Evolutionary conservation across 495 filamentous ascomycete species (phyloP).

Genomic region (Durotheca rogersii): DNA sequence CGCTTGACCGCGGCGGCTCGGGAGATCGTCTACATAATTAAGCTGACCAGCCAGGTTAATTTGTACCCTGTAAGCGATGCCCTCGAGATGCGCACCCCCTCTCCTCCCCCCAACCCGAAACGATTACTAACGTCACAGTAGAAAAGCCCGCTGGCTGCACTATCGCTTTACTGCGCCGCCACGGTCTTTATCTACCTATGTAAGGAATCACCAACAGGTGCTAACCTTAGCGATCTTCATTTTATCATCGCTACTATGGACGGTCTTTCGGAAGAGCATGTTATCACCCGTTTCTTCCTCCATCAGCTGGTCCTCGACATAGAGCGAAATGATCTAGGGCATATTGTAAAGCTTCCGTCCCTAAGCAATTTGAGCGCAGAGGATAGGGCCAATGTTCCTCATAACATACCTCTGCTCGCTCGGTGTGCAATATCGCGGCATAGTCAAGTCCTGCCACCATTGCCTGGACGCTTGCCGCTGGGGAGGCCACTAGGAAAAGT

Average conservation of each 20-base stretch:
- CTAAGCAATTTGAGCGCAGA: constrained; percentile 15
- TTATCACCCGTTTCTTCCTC: constrained; percentile 43
- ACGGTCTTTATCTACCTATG: constrained; percentile 42
- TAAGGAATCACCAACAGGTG: constrained; percentile 30
- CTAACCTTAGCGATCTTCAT: constrained; percentile 39
- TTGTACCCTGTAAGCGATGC: constrained; percentile 28
- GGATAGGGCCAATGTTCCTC: constrained; percentile 13
- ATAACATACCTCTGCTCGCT: constrained; percentile 45
- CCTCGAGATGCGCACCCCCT: neutral
- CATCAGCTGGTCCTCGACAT: constrained; percentile 45
- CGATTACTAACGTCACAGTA: constrained; percentile 15
- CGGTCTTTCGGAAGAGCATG: constrained; percentile 36
- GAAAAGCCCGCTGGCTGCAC: constrained; percentile 42
- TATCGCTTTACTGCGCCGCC: constrained; percentile 47
- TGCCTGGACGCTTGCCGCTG: constrained; percentile 41
- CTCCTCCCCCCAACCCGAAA: neutral
- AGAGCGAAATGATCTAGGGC: constrained; percentile 36
- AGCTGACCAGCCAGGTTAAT: constrained; percentile 35
- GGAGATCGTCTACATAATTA: constrained; percentile 49
- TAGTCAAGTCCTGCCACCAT: constrained; percentile 32
- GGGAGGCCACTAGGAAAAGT: constrained; percentile 28
- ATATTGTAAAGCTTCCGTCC: constrained; percentile 17
- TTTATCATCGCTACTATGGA: constrained; percentile 44
- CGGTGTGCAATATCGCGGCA: constrained; percentile 35
- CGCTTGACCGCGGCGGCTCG: constrained; percentile 41